Percentiles rank a stretch among this genome's conserved stretches.
Conservation (phyloP, 2,329 filamentous ascomycete species). For the Zymoseptoria crescenta region DNA sequence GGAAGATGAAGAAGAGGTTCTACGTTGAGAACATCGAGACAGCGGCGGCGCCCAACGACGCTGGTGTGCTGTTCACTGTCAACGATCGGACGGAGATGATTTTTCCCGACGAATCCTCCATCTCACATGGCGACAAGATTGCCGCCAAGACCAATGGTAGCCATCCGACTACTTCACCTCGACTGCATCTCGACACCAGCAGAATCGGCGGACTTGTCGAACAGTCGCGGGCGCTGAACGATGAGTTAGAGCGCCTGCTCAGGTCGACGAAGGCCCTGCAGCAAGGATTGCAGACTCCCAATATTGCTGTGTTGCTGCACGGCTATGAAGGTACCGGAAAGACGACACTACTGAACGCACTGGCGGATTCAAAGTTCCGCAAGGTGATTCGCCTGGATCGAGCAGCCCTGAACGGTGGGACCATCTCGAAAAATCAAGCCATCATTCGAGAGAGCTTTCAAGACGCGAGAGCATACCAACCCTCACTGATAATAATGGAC, state of each 20-base stretch:
- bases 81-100: constrained; percentile 17
- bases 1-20: constrained; percentile 54
- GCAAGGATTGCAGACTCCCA: constrained; percentile 33
- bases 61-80: constrained; percentile 13
- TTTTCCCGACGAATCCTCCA: constrained; percentile 4
- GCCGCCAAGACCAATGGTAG: background rate
- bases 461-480: constrained; percentile 59
- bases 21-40: constrained; percentile 49
- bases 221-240: constrained; percentile 60
- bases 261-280: background rate
- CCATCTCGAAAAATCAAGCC: constrained; percentile 36
- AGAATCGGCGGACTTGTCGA: constrained; percentile 60
- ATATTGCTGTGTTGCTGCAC: constrained; percentile 57
- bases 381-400: constrained; percentile 56
- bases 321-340: constrained; percentile 83
- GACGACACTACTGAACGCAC: constrained; percentile 60
- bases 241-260: constrained; percentile 44
- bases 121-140: background rate
- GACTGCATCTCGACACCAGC: constrained; percentile 25
- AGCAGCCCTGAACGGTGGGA: constrained; percentile 30
- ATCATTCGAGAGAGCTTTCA: constrained; percentile 62
- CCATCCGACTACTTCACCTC: background rate
- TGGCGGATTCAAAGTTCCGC: constrained; percentile 61
- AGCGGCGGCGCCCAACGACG: constrained; percentile 11
- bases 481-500: constrained; percentile 74